Base-by-base conservation (phyloP, 2,329 filamentous ascomycete species). In the Curvularia sp. region DNA sequence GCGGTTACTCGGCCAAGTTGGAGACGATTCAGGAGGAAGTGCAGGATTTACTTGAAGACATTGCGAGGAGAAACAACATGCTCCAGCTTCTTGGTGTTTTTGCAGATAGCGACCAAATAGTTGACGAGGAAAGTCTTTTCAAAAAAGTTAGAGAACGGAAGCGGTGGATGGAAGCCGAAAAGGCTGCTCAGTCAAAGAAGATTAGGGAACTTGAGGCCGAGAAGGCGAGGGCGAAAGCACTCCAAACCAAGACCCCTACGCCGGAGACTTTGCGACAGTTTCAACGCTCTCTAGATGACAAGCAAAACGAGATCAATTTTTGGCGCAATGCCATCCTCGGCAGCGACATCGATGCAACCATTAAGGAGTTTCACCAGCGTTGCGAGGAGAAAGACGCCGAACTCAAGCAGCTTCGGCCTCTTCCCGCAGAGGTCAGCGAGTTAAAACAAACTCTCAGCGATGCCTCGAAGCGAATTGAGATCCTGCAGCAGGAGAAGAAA, bases 331-430 rank as follows among this genome's bases (percentile, higher is more conserved):
- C 22, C 13, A 24, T 41, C 31, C 38, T 28, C 7, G 13, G 12
- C 0, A 9, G 5, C 4, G 12, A 49, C n/a, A 10, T 18, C 5
- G 13, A 24, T 31, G 51, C 49, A 6, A 12, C 30, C 18, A 10
- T 48, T 28, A 44, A 31, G 51, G 5, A 26, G 13, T 39, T 10
- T 9, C 4, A 47, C 7, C 13, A 10, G n/a, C 35, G 48, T 20
- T 43, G 30, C 15, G 43, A 49, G 20, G 44, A 54, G 31, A 55
- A 49, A 26, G 46, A 49, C 10, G 51, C 26, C 5, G 42, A 57
- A 30, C 24, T 57, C 7, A 10, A 10, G 30, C 6, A 42, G 26
- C 49, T 53, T n/a, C 54, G 33, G 18, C 42, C n/a, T 42, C 13
- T 57, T 10, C 26, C 31, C 30, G 33, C 26, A 2, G 13, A 53